Evolutionary conservation across 306 rosid species (phyloP), one percentile per base, ranked within the genome.

Genomic region (Comarum palustre): DNA sequence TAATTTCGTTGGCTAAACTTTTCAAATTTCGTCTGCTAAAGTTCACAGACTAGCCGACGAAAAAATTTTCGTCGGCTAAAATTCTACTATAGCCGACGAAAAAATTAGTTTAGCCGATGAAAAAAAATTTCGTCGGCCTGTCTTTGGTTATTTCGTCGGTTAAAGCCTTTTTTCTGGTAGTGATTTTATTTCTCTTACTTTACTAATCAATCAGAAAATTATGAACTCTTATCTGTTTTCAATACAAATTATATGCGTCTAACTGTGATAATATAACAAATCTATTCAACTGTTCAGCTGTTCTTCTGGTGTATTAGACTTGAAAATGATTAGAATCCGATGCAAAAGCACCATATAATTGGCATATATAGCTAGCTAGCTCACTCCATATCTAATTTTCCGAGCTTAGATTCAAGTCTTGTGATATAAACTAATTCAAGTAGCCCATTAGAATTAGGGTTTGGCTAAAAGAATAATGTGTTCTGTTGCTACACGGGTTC

Each of bases 401-500:
- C 36, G 10, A 31, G 27, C 27, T 22, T 47, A n/a, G 24, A 8
- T 19, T 47, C 43, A 48, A 29, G 31, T 50, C 54, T 15, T n/a
- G 63, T 6, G 36, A 27, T 47, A 1, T 38, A 38, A 34, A 34
- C 38, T 34, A 34, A 48, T 29, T 31, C 48, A 48, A 50, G 43
- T 6, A n/a, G 20, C 47, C 20, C 51, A 69, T 51, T 1, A 70
- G 24, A 51, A 70, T 8, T 70, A 36, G 65, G 51, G 64, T 70
- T 70, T 68, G 41, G 25, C 2, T 27, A 29, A 27, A 67, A 31
- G 54, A 45, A 4, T 3, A 20, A 46, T 47, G 27, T 9, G 39
- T 31, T 68, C 73, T 48, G 73, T 68, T 10, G 50, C 60, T 31
- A 29, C 73, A 69, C 73, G 63, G 62, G 47, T 20, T 51, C 31